Evolutionary conservation across 495 filamentous ascomycete species (phyloP).

Genomic region (Aspergillus olivimuriae): DNA sequence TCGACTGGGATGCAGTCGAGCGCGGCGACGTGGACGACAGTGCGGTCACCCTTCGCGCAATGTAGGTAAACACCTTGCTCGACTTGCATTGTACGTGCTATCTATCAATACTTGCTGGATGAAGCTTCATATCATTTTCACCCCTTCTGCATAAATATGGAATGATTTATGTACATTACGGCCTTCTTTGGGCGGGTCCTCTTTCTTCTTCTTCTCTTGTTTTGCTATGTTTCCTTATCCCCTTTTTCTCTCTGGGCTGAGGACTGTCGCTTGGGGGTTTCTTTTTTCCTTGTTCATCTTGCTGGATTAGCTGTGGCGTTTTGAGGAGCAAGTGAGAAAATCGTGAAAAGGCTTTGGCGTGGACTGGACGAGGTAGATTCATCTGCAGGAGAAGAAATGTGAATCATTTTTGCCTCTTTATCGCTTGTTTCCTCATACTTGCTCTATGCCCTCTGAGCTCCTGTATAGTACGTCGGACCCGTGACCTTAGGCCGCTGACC

Average conservation of each 20-base stretch:
- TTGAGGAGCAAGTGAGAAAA: slow-evolving; percentile 17
- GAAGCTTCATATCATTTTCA: too few relatives aligned
- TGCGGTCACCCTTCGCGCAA: slow-evolving; percentile 20
- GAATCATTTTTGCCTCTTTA: background rate
- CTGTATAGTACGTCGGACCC: too few relatives aligned
- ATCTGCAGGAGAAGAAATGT: background rate
- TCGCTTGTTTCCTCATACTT: too few relatives aligned
- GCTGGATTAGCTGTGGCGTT: slow-evolving; percentile 34
- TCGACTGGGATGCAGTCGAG: slow-evolving; percentile 30
- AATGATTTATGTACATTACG: slow-evolving; percentile 18
- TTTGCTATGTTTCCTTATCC: slow-evolving; percentile 5
- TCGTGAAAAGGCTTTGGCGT: background rate
- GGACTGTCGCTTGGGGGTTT: background rate
- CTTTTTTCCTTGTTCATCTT: slow-evolving; percentile 14
- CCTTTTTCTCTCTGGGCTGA: background rate
- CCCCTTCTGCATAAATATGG: slow-evolving; percentile 17
- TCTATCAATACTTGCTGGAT: background rate
- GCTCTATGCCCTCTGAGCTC: too few relatives aligned
- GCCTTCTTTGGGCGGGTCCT: background rate
- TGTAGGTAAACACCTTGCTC: slow-evolving; percentile 10
- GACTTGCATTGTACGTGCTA: background rate
- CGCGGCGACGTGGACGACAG: slow-evolving; percentile 23
- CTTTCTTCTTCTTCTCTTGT: slow-evolving; percentile 9
- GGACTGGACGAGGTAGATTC: background rate
- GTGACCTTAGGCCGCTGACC: too few relatives aligned